These are phyloP conservation scores for Chaetomium cochliodes DNA, from an alignment of 495 filamentous ascomycete species.

Conservation along the genomic window DNA sequence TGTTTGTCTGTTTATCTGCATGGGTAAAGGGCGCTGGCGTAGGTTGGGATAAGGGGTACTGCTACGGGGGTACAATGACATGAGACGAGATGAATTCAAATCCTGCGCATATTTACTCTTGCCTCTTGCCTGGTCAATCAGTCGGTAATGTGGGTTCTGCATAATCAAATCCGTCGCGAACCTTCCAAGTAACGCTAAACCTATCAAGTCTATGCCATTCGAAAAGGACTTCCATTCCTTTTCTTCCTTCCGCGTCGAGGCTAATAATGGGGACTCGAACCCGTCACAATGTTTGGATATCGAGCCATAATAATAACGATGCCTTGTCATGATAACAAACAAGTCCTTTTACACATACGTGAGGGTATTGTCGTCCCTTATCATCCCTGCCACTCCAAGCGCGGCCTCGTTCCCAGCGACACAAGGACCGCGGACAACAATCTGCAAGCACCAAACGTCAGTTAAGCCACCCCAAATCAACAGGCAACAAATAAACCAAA, in stretches of 20 bases:
- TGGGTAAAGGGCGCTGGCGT: conserved; percentile 15
- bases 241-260: too few species aligned
- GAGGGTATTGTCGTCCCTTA: conserved; percentile 57
- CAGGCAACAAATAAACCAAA: not conserved
- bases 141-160: not conserved
- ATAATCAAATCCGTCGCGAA: not conserved
- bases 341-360: conserved; percentile 34
- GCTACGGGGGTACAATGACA: not conserved
- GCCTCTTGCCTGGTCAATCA: not conserved
- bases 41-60: conserved; percentile 3
- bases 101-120: not conserved
- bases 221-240: too few species aligned
- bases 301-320: not conserved
- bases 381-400: conserved; percentile 56
- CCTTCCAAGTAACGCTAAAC: too few species aligned
- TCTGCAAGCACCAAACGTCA: conserved; percentile 37
- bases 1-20: conserved; percentile 4
- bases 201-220: not conserved
- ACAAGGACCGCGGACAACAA: conserved; percentile 64
- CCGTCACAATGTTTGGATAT: not conserved
- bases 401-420: conserved; percentile 62
- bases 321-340: not conserved
- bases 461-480: not conserved
- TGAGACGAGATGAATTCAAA: not conserved
- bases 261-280: too few species aligned